Evolutionary conservation across 495 filamentous ascomycete species (phyloP).

Genomic region (Bombardia bombarda): DNA sequence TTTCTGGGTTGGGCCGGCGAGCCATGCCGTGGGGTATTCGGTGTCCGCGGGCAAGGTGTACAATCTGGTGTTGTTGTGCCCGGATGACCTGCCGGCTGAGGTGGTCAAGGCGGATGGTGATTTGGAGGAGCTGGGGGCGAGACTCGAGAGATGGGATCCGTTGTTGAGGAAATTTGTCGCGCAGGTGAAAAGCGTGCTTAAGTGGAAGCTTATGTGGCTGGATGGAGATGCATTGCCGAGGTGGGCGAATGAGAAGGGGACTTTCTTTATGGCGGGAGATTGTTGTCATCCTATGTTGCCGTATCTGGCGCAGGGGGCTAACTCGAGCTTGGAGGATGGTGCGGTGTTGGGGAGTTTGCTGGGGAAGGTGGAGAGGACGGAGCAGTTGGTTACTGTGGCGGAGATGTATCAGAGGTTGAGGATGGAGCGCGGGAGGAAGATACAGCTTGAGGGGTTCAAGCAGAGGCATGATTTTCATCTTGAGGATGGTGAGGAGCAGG

Average conservation of each 20-base stretch:
- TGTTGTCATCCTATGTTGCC: conserved; percentile 63
- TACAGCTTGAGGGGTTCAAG: conserved; percentile 43
- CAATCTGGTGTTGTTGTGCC: conserved; percentile 51
- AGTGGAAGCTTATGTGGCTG: conserved; percentile 46
- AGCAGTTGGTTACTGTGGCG: conserved; percentile 41
- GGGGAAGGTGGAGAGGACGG: conserved; percentile 45
- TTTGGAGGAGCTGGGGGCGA: conserved; percentile 39
- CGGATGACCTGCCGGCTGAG: conserved; percentile 40
- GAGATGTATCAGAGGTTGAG: conserved; percentile 52
- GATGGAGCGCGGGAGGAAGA: conserved; percentile 50
- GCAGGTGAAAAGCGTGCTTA: conserved; percentile 37
- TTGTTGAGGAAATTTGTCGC: conserved; percentile 37
- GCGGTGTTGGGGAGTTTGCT: conserved; percentile 43
- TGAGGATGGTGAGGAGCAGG: conserved; percentile 46
- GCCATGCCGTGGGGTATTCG: conserved; percentile 52
- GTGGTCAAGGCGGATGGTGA: conserved; percentile 36
- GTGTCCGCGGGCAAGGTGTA: conserved; percentile 43
- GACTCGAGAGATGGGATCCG: conserved; percentile 47
- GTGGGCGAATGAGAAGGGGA: conserved; percentile 33
- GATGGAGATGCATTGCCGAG: conserved; percentile 19
- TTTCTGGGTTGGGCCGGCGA: conserved; percentile 60
- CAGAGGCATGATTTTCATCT: conserved; percentile 55
- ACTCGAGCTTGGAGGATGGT: conserved; percentile 48
- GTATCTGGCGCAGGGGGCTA: conserved; percentile 56
- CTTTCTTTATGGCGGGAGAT: conserved; percentile 46